Percentiles rank a stretch among this genome's conserved stretches.
Conservation (phyloP, 768 basidiomycete genomes). For the Pleurotus platypus region DNA sequence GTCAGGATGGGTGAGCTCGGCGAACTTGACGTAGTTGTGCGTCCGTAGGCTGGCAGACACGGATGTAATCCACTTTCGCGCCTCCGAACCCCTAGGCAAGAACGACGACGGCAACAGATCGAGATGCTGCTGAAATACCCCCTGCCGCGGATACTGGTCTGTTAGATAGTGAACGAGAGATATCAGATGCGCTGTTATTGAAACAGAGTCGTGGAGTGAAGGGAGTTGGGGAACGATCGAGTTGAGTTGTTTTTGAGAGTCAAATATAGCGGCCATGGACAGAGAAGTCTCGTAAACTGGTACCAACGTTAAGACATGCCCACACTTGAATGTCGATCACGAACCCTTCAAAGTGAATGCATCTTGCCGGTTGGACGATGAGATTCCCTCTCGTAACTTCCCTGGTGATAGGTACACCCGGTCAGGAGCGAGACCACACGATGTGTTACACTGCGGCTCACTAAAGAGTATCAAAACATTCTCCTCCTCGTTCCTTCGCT, state of each 20-base stretch:
- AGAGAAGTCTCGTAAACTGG: slow-evolving; percentile 75
- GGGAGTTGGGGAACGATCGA: slow-evolving; percentile 61
- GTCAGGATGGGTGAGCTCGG: slow-evolving; percentile 34
- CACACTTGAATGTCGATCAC: slow-evolving; percentile 9
- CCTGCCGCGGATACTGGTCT: slow-evolving; percentile 62
- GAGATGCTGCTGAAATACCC: slow-evolving; percentile 44
- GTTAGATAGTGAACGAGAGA: slow-evolving; percentile 59
- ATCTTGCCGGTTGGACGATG: slow-evolving; percentile 57
- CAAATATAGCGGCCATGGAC: slow-evolving; percentile 60
- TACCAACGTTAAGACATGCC: not conserved
- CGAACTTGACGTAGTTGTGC: slow-evolving; percentile 52
- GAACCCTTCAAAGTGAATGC: slow-evolving; percentile 66
- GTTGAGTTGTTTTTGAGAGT: slow-evolving; percentile 55
- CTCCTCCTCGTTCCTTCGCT: slow-evolving; percentile 52
- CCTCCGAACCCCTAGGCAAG: slow-evolving; percentile 30
- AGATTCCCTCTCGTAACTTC: slow-evolving; percentile 73
- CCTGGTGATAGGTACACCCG: slow-evolving; percentile 34
- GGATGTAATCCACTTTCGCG: slow-evolving; percentile 46
- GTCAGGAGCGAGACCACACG: not conserved
- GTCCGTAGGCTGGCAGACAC: slow-evolving; percentile 50
- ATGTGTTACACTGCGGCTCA: slow-evolving; percentile 28
- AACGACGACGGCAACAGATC: slow-evolving; percentile 35
- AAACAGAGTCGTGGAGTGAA: slow-evolving; percentile 37
- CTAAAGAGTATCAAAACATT: slow-evolving; percentile 74
- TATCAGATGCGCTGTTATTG: slow-evolving; percentile 30